These are phyloP conservation scores for Raffaelea arxii DNA, from an alignment of 2,329 filamentous ascomycete species.

Conservation along the genomic window DNA sequence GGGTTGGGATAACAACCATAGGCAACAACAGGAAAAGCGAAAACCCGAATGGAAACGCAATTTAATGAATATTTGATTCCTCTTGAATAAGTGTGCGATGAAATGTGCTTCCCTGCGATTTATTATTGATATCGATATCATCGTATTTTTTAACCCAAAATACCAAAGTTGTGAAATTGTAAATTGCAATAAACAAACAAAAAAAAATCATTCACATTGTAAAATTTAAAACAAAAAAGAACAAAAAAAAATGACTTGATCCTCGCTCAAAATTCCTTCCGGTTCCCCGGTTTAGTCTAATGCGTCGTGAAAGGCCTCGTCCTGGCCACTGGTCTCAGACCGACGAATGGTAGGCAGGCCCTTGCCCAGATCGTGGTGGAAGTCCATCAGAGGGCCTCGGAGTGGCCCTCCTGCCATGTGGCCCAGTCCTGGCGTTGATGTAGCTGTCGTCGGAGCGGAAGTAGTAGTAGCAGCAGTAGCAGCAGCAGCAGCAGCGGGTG, in stretches of 20 bases:
- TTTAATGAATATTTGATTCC: no score
- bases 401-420: slow-evolving; percentile 34
- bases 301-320: not conserved
- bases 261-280: not conserved
- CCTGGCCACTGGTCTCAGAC: slow-evolving; percentile 18
- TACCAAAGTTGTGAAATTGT: no score
- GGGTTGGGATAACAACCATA: no score
- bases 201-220: not conserved
- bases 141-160: no score
- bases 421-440: slow-evolving; percentile 29
- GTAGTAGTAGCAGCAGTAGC: no score
- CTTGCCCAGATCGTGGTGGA: slow-evolving; percentile 43
- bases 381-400: slow-evolving; percentile 45
- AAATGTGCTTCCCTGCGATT: no score
- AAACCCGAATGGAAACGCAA: no score
- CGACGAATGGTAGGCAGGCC: slow-evolving; percentile 30
- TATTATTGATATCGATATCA: no score
- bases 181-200: not conserved
- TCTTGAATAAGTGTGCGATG: no score
- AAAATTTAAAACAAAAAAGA: not conserved
- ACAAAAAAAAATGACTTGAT: not conserved
- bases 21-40: no score
- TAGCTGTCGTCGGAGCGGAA: slow-evolving; percentile 33
- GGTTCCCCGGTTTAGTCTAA: not conserved
- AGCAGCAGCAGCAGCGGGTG: slow-evolving; percentile 9